Percentiles rank a stretch among this genome's conserved stretches.
These are phyloP conservation scores for Lactifluus hygrophoroides DNA, from an alignment of 768 basidiomycete genomes.

Conservation along the genomic window DNA sequence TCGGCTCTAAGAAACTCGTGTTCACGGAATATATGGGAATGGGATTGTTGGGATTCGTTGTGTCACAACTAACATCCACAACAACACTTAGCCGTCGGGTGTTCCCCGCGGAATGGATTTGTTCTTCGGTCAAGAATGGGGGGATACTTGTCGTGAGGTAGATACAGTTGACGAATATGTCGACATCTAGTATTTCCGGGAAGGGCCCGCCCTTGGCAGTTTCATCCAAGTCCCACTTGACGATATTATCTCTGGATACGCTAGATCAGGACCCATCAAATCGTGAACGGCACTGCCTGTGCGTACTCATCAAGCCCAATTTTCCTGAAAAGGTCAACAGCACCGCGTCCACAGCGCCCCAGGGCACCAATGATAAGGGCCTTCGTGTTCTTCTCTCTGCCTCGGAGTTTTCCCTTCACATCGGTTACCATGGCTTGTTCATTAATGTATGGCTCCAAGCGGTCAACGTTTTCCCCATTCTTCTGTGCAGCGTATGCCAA, in stretches of 20 bases:
- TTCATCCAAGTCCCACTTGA: constrained; percentile 98
- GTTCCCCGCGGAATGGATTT: constrained; percentile 63
- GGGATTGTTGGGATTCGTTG: constrained; percentile 97
- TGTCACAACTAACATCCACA: constrained; percentile 98
- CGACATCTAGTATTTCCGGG: constrained; percentile 88
- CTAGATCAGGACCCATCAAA: neutral
- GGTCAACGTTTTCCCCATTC: constrained; percentile 51
- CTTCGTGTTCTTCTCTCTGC: constrained; percentile 63
- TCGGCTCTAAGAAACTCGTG: constrained; percentile 89
- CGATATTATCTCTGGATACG: constrained; percentile 66
- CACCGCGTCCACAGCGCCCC: constrained; percentile 90
- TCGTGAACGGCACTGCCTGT: neutral
- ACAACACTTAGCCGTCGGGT: constrained; percentile 66
- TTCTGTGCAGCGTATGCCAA: constrained; percentile 67
- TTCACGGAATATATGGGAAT: constrained; percentile 92
- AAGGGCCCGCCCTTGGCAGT: constrained; percentile 97
- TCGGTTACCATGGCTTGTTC: constrained; percentile 74
- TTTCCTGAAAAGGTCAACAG: constrained; percentile 92
- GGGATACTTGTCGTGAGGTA: constrained; percentile 85
- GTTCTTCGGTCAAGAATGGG: constrained; percentile 65
- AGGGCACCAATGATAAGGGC: constrained; percentile 94
- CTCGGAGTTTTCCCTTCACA: constrained; percentile 59
- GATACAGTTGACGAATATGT: constrained; percentile 99
- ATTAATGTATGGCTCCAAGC: constrained; percentile 72
- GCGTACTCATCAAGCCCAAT: constrained; percentile 90